These are phyloP conservation scores for Vanrija pseudolonga DNA, from an alignment of 1,284 basidiomycete species.

Conservation along the genomic window DNA sequence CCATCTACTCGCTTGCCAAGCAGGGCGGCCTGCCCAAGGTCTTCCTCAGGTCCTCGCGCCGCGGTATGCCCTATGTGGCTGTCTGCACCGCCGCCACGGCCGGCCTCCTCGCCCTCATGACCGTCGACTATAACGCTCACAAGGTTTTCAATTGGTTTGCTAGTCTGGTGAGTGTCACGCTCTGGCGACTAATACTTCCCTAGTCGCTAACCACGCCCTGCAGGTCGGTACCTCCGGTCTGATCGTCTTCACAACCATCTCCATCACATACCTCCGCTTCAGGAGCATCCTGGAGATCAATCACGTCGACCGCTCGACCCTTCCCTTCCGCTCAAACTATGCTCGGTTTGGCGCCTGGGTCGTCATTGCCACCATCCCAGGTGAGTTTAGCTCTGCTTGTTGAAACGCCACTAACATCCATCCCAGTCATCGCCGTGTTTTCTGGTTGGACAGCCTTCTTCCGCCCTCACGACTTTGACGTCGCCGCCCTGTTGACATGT, in stretches of 20 bases:
- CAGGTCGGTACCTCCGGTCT: too few relatives aligned
- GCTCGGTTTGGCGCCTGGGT: conserved; percentile 6
- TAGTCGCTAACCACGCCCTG: too few relatives aligned
- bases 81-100: conserved; percentile 63
- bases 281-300: conserved; percentile 24
- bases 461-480: not conserved
- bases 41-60: conserved; percentile 62
- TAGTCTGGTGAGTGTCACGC: too few relatives aligned
- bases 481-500: conserved; percentile 6
- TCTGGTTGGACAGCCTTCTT: conserved; percentile 27
- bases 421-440: conserved; percentile 17
- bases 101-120: conserved; percentile 67
- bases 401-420: too few relatives aligned
- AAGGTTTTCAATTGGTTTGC: conserved; percentile 68
- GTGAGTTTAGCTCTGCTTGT: too few relatives aligned
- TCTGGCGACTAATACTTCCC: too few relatives aligned
- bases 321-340: conserved; percentile 15
- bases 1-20: conserved; percentile 54
- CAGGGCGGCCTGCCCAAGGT: conserved; percentile 51
- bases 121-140: conserved; percentile 57
- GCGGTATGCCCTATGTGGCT: conserved; percentile 71
- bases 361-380: conserved; percentile 14
- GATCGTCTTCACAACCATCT: conserved; percentile 2
- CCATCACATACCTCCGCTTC: conserved; percentile 30
- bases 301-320: conserved; percentile 20